These are phyloP conservation scores for Myxozyma monticola DNA, from an alignment of 805 yeast genomes.

Conservation along the genomic window DNA sequence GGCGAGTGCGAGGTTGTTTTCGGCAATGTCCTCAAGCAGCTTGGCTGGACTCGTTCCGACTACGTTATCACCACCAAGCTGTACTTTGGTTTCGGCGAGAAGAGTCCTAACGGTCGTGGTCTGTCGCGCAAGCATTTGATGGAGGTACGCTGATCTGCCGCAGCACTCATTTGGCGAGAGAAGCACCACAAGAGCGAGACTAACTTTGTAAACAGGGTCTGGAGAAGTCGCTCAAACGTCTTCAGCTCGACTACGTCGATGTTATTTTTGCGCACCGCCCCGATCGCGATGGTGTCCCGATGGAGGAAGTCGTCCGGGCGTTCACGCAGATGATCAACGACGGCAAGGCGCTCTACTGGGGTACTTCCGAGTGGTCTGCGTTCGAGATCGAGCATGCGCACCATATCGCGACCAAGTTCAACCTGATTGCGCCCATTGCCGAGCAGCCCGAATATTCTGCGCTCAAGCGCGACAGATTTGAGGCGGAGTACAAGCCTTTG, in stretches of 20 bases:
- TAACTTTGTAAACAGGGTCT: slow-evolving; percentile 28
- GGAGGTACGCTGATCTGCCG: slow-evolving; percentile 22
- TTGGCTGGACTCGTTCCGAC: slow-evolving; percentile 38
- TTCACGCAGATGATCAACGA: slow-evolving; percentile 38
- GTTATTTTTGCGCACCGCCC: slow-evolving; percentile 40
- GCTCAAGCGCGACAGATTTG: slow-evolving; percentile 35
- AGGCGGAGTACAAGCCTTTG: slow-evolving; percentile 37
- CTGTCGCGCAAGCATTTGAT: slow-evolving; percentile 39
- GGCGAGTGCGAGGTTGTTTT: slow-evolving; percentile 37
- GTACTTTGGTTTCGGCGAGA: slow-evolving; percentile 36
- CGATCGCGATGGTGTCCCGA: slow-evolving; percentile 31
- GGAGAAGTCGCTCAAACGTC: slow-evolving; percentile 35
- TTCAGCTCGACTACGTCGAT: slow-evolving; percentile 39
- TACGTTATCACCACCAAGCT: slow-evolving; percentile 39
- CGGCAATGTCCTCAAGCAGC: slow-evolving; percentile 36
- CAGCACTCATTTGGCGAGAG: neutral
- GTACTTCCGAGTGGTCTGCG: slow-evolving; percentile 39
- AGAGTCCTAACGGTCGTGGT: slow-evolving; percentile 36
- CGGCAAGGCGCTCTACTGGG: slow-evolving; percentile 41
- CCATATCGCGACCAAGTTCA: slow-evolving; percentile 38
- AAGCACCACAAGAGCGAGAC: neutral
- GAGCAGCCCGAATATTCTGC: slow-evolving; percentile 38
- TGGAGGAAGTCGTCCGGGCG: slow-evolving; percentile 40
- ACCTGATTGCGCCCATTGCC: slow-evolving; percentile 38
- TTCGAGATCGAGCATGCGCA: slow-evolving; percentile 40